Base-by-base conservation (phyloP, 2,329 filamentous ascomycete species). In the Clonostachys solani region DNA sequence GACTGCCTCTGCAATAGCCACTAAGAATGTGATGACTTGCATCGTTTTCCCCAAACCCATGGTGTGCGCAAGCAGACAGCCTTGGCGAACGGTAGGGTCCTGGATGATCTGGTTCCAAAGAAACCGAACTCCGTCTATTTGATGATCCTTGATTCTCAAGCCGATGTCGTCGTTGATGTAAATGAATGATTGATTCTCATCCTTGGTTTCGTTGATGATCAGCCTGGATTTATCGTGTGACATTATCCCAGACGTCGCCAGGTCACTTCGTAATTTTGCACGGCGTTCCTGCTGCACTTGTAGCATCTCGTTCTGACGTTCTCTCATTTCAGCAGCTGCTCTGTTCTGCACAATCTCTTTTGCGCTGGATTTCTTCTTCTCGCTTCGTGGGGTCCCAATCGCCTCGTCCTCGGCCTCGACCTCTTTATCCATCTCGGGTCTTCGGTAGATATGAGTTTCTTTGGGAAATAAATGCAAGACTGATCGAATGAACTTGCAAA, bases 41-140 rank as follows among this genome's bases (percentile, higher is more conserved):
- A 95, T 90, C 0, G 91, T 95, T 69, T 96, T 96, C 15, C 91
- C 91, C 3, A 96, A 69, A 2, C 92, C 92, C 91, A 96, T 96
- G 1, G 88, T 89, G 62, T 96, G 91, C 6, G 91, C 87, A 17
- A 96, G 73, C 12, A 95, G 74, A 59, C 89, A 95, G 3, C 91
- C 91, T 63, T 91, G 84, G 16, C 76, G 74, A 6, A 72, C 68
- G 5, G 74, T 68, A 2, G 71, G 61, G 47, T 83, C 77, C 23
- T 77, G 74, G 6, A 92, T 80, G 41, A 96, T 71, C 52, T 92
- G 86, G 54, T 90, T 84, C 90, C 92, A 96, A 73, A 96, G 80
- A 64, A 96, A 96, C 12, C 85, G 84, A 17, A 96, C 81, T 2
- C 92, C 92, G 1, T 81, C 74, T 42, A 95, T 73, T 59, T 96